These are phyloP conservation scores for Casaregolazyma suthepensis DNA, from an alignment of 1,139 yeast species.

Conservation along the genomic window DNA sequence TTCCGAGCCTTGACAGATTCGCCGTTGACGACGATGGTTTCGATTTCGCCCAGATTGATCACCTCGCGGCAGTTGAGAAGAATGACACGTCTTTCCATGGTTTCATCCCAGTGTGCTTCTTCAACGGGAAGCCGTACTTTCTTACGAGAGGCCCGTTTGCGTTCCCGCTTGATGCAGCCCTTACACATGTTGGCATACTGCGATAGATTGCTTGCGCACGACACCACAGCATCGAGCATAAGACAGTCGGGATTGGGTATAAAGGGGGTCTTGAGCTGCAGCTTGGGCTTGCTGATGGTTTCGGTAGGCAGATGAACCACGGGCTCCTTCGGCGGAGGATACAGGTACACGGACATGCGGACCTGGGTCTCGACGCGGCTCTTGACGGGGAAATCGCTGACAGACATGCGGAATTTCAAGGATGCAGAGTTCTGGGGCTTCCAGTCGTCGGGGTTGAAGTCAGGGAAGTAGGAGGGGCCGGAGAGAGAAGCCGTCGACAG, in stretches of 20 bases:
- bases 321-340: constrained; percentile 68
- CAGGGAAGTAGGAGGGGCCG: constrained; percentile 27
- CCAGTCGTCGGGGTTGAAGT: constrained; percentile 30
- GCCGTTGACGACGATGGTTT: constrained; percentile 22
- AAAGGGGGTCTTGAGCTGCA: constrained; percentile 45
- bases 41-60: constrained; percentile 57
- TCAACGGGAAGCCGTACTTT: constrained; percentile 59
- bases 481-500: background rate
- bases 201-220: constrained; percentile 30
- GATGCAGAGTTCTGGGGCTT: constrained; percentile 12
- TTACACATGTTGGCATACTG: constrained; percentile 72
- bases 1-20: constrained; percentile 36
- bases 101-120: constrained; percentile 69
- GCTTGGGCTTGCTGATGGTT: constrained; percentile 75
- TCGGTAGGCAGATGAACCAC: constrained; percentile 74
- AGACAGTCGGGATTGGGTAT: constrained; percentile 25
- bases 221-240: constrained; percentile 32
- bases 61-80: constrained; percentile 86
- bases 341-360: constrained; percentile 56
- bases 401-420: constrained; percentile 51
- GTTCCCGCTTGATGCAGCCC: constrained; percentile 82
- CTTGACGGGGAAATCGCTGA: constrained; percentile 60
- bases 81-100: constrained; percentile 69
- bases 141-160: constrained; percentile 75
- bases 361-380: constrained; percentile 93